phyloP scores from a whole-genome alignment of 1,284 basidiomycete genomes.

The Rhodotorula glutinis region DNA sequence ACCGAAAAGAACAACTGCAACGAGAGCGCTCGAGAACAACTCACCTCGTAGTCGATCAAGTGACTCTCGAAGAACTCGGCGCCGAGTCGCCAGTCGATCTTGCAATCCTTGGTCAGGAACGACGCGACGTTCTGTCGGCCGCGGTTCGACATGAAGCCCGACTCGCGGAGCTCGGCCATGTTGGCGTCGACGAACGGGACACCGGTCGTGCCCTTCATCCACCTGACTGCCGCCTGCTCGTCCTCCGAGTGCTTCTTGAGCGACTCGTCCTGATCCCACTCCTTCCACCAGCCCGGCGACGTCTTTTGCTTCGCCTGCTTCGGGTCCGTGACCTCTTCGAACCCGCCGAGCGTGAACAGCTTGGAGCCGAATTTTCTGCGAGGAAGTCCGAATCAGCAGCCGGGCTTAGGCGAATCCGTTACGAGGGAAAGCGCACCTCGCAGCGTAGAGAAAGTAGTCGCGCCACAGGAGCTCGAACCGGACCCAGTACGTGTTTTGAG shows the following conservation, averaged over 20 bases:
- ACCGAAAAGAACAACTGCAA: too few relatives aligned
- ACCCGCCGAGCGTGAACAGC: constrained; percentile 53
- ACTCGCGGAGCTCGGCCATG: constrained; percentile 54
- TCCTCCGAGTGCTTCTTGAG: background rate
- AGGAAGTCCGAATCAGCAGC: background rate
- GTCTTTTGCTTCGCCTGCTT: constrained; percentile 48
- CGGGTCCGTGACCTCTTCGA: constrained; percentile 52
- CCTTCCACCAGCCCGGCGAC: constrained; percentile 41
- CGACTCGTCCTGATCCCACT: constrained; percentile 25
- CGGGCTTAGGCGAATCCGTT: too few relatives aligned
- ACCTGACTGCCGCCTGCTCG: constrained; percentile 47
- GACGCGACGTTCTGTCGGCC: constrained; percentile 59
- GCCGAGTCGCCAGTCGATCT: constrained; percentile 58
- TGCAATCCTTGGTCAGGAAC: constrained; percentile 56
- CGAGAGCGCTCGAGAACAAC: too few relatives aligned
- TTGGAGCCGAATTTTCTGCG: constrained; percentile 48
- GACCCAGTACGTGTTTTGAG: constrained; percentile 53
- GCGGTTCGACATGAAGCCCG: constrained; percentile 57
- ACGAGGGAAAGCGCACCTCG: too few relatives aligned
- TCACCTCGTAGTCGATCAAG: constrained; percentile 18
- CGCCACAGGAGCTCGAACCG: constrained; percentile 58
- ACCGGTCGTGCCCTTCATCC: constrained; percentile 56
- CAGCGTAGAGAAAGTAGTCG: constrained; percentile 56
- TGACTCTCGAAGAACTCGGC: constrained; percentile 54
- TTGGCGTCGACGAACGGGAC: constrained; percentile 59